Conservation (phyloP, 495 filamentous ascomycete genomes). For the Friedmanniomyces simplex region DNA sequence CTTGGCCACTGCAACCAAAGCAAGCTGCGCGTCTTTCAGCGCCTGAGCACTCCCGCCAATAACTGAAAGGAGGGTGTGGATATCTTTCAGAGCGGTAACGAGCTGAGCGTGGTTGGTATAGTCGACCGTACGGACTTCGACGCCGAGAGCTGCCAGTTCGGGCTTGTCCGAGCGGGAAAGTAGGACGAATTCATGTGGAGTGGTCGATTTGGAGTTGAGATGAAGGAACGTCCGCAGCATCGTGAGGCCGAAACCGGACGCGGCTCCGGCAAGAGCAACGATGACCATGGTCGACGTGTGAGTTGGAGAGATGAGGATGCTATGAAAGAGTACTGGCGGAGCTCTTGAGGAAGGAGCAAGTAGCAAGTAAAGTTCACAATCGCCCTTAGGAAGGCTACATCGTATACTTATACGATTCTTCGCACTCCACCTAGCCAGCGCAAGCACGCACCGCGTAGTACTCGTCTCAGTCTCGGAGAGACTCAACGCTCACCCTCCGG, state of each 20-base stretch:
- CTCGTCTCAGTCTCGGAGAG: background rate
- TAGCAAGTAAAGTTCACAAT: too few species aligned
- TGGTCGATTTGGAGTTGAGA: slow-evolving; percentile 2
- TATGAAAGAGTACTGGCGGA: background rate
- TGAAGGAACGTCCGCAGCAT: slow-evolving; percentile 15
- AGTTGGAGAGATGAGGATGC: background rate
- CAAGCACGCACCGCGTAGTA: too few species aligned
- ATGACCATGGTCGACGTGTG: slow-evolving; percentile 6
- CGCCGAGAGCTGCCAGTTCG: slow-evolving; percentile 9
- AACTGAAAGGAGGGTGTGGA: slow-evolving; percentile 20
- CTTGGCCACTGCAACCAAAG: slow-evolving; percentile 16
- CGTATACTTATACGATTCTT: background rate
- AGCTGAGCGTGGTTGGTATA: slow-evolving; percentile 20
- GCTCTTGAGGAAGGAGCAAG: background rate
- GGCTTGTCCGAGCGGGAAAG: slow-evolving; percentile 18
- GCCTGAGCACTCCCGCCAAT: slow-evolving; percentile 8
- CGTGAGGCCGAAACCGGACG: slow-evolving; percentile 18
- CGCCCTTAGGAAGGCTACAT: too few species aligned
- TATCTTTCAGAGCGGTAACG: slow-evolving; percentile 14
- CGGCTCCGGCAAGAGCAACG: slow-evolving; percentile 18
- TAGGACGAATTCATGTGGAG: slow-evolving; percentile 16
- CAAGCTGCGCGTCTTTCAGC: slow-evolving; percentile 14
- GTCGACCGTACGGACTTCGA: slow-evolving; percentile 18
- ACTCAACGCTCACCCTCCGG: background rate
- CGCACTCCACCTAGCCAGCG: too few species aligned